Conservation (phyloP, 2,329 filamentous ascomycete species). For the Epichloe coenophiala region DNA sequence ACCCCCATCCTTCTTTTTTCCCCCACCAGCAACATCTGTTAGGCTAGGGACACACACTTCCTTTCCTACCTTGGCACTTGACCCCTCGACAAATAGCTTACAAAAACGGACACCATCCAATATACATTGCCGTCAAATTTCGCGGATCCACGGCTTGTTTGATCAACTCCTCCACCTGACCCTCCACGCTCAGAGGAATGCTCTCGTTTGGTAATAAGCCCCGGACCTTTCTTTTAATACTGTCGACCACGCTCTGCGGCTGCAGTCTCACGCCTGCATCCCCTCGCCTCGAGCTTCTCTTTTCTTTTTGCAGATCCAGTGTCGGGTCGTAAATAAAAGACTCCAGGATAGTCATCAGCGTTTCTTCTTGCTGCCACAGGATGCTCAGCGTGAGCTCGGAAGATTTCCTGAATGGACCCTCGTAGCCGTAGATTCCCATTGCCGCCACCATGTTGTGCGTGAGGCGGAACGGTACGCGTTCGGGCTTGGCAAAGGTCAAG, state of each 20-base stretch:
- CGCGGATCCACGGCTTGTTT: constrained; percentile 67
- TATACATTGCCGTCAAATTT: constrained; percentile 89
- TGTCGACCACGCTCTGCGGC: constrained; percentile 69
- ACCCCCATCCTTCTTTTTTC: too few species aligned
- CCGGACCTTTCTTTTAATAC: constrained; percentile 73
- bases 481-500: constrained; percentile 85
- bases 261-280: constrained; percentile 36
- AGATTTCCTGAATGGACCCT: constrained; percentile 82
- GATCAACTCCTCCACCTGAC: constrained; percentile 93
- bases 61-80: neutral
- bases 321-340: constrained; percentile 96
- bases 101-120: constrained; percentile 68
- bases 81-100: constrained; percentile 13
- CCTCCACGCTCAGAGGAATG: constrained; percentile 87
- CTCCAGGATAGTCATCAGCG: constrained; percentile 92
- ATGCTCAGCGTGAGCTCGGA: constrained; percentile 79
- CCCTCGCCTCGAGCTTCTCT: constrained; percentile 25
- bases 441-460: constrained; percentile 98
- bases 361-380: constrained; percentile 84
- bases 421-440: constrained; percentile 89
- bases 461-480: constrained; percentile 87
- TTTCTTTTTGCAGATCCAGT: constrained; percentile 70
- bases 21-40: too few species aligned
- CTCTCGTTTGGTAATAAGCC: constrained; percentile 76
- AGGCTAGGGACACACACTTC: neutral